These are phyloP conservation scores for Venturia aucupariae DNA, from an alignment of 2,329 filamentous ascomycete genomes.

Conservation along the genomic window DNA sequence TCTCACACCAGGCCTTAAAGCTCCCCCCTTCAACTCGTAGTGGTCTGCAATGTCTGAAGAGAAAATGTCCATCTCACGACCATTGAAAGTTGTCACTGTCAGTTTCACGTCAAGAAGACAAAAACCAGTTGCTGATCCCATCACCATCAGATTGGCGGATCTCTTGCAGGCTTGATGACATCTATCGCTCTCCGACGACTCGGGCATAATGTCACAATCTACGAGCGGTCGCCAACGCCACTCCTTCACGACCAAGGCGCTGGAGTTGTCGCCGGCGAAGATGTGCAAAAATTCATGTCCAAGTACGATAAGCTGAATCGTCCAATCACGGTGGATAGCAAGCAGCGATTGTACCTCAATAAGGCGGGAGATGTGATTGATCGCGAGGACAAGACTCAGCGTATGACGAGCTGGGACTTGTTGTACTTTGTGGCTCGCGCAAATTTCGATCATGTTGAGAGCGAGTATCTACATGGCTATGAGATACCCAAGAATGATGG, in stretches of 20 bases:
- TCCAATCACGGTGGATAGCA: background rate
- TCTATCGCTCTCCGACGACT: conserved; percentile 23
- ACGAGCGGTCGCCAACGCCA: conserved; percentile 17
- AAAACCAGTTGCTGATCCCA: background rate
- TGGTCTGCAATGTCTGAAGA: background rate
- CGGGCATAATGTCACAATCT: conserved; percentile 21
- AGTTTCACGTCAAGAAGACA: background rate
- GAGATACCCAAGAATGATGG: background rate
- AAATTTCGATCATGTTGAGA: background rate
- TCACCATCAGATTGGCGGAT: conserved; percentile 19
- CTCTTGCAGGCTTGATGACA: conserved; percentile 23
- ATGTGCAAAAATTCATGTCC: background rate
- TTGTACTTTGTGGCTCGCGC: background rate
- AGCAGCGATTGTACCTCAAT: background rate
- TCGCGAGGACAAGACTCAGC: background rate
- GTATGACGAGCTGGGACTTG: background rate
- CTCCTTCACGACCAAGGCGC: background rate
- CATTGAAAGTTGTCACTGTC: background rate
- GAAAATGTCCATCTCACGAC: background rate
- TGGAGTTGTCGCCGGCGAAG: background rate
- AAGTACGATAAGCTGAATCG: background rate
- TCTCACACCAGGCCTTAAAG: background rate
- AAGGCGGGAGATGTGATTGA: background rate
- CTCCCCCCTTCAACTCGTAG: background rate
- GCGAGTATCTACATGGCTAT: background rate